Percentiles rank a stretch among this genome's conserved stretches.
phyloP scores from a whole-genome alignment of 768 basidiomycete genomes.

The Exidia glandulosa region DNA sequence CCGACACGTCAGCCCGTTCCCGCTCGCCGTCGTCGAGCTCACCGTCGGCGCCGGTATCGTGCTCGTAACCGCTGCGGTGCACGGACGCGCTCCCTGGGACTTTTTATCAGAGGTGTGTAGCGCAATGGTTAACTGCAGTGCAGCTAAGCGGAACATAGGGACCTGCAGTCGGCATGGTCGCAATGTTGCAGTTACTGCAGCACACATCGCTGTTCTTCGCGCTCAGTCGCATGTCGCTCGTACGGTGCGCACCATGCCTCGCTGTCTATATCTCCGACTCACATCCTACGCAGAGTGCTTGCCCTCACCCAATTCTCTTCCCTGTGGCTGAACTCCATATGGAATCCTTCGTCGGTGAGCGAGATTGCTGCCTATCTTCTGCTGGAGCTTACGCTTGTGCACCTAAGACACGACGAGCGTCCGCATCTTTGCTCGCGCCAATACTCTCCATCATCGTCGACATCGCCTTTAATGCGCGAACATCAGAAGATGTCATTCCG shows the following conservation, averaged over 20 bases:
- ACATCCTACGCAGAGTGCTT: constrained; percentile 41
- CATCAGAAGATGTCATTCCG: constrained; percentile 36
- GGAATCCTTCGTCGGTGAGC: constrained; percentile 39
- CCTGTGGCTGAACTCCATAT: constrained; percentile 49
- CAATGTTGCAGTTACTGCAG: constrained; percentile 56
- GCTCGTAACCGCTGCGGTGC: constrained; percentile 61
- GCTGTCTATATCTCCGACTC: not conserved
- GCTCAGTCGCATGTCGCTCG: constrained; percentile 53
- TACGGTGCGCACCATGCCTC: constrained; percentile 37
- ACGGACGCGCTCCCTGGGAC: constrained; percentile 46
- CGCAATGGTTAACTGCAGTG: constrained; percentile 5
- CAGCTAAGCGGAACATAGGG: constrained; percentile 32
- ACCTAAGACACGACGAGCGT: constrained; percentile 38
- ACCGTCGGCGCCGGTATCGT: constrained; percentile 1
- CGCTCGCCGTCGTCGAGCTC: constrained; percentile 64
- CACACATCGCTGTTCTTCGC: constrained; percentile 58
- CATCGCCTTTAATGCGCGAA: constrained; percentile 29
- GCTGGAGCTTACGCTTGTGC: not conserved
- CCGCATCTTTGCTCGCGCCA: constrained; percentile 38
- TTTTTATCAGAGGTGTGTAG: constrained; percentile 46
- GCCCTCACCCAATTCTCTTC: constrained; percentile 60
- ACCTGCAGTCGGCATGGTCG: constrained; percentile 58
- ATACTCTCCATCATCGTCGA: constrained; percentile 49
- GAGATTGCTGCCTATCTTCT: not conserved
- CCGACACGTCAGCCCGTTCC: constrained; percentile 60